Evolutionary conservation across 345 rosid genomes (phyloP).

Genomic region (Citrus medica): DNA sequence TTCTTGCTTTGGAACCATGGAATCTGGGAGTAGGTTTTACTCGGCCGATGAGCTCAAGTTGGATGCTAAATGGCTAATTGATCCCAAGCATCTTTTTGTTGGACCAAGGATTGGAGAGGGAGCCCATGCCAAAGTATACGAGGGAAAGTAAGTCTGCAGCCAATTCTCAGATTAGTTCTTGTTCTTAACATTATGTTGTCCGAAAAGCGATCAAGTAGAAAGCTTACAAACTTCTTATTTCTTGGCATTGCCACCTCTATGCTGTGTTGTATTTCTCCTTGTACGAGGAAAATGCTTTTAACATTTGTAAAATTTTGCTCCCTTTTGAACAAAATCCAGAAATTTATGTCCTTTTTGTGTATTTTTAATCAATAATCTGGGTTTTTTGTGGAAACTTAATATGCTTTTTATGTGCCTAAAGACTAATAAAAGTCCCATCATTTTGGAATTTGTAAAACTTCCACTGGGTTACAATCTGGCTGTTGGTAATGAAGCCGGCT

Average conservation of each 20-base stretch:
- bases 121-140: slow-evolving; percentile 96
- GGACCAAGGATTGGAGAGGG: slow-evolving; percentile 99
- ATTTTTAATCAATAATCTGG: background rate
- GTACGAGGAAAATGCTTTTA: background rate
- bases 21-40: slow-evolving; percentile 58
- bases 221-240: background rate
- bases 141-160: slow-evolving; percentile 78
- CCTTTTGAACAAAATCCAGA: background rate
- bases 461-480: background rate
- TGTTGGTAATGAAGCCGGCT: slow-evolving; percentile 3
- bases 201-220: background rate
- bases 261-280: background rate
- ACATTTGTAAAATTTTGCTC: background rate
- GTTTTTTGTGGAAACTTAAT: too few relatives aligned
- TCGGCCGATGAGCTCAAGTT: slow-evolving; percentile 43
- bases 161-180: slow-evolving; percentile 7
- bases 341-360: background rate
- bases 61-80: slow-evolving; percentile 83
- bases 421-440: background rate
- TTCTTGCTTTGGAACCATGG: slow-evolving; percentile 48
- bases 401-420: background rate
- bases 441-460: background rate
- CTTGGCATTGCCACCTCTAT: background rate
- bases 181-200: background rate
- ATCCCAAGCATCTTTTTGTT: slow-evolving; percentile 86